Conservation (phyloP, 257 asterid species). For the Solanum sparsipilum region DNA sequence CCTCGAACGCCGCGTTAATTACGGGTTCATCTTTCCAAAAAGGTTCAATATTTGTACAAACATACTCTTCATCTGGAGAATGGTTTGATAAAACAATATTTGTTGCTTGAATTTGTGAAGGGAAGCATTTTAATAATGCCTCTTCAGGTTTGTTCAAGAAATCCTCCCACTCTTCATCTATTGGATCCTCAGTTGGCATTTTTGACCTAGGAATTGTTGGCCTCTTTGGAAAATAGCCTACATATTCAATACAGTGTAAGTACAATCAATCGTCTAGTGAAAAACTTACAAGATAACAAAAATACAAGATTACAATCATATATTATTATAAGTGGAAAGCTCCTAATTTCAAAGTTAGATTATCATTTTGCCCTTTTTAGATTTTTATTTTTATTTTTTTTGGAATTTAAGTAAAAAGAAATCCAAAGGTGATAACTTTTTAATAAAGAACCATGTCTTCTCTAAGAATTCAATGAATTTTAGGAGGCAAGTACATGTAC, state of each 20-base stretch:
- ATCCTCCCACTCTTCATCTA: slow-evolving; percentile 9
- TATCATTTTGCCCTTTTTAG: too few relatives aligned
- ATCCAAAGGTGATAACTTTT: too few relatives aligned
- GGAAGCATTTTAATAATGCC: slow-evolving; percentile 40
- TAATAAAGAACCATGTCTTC: too few relatives aligned
- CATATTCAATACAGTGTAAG: slow-evolving; percentile 8
- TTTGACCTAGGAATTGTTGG: slow-evolving; percentile 46
- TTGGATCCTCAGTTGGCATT: slow-evolving; percentile 62
- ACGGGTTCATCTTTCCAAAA: slow-evolving; percentile 30
- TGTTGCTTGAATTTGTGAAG: slow-evolving; percentile 57
- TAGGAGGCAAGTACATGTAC: too few relatives aligned
- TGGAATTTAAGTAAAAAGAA: too few relatives aligned
- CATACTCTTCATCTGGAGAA: slow-evolving; percentile 78
- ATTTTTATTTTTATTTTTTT: too few relatives aligned
- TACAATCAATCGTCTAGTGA: background rate
- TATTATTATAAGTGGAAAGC: too few relatives aligned
- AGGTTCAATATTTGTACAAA: slow-evolving; percentile 29
- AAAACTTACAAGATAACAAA: too few relatives aligned
- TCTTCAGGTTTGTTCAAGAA: slow-evolving; percentile 53
- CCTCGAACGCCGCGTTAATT: slow-evolving; percentile 37
- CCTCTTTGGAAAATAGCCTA: slow-evolving; percentile 64
- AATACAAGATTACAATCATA: too few relatives aligned
- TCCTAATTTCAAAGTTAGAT: too few relatives aligned
- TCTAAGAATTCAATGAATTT: too few relatives aligned
- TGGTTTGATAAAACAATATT: slow-evolving; percentile 47